phyloP scores from a whole-genome alignment of 23 red algal genomes.

The Gracilaria caudata region DNA sequence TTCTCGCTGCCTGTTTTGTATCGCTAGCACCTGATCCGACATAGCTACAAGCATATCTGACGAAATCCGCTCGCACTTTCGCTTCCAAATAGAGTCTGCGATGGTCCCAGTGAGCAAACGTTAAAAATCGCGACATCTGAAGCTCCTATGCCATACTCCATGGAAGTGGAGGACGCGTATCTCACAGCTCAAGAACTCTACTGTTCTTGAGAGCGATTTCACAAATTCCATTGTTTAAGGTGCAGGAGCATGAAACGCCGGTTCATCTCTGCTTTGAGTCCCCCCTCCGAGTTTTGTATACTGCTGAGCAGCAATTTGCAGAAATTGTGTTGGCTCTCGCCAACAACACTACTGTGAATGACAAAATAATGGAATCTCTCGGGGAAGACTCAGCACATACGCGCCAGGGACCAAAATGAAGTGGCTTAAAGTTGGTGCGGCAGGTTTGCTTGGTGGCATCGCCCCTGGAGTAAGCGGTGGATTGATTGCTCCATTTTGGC shows the following conservation, averaged over 20 bases:
- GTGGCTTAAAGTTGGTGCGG: conserved; percentile 71
- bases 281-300: conserved; percentile 54
- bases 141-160: not conserved
- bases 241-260: conserved; percentile 53
- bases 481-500: conserved; percentile 51
- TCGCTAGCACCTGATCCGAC: conserved; percentile 25
- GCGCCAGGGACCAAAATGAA: conserved; percentile 39
- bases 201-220: conserved; percentile 51
- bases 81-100: conserved; percentile 24
- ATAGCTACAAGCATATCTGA: conserved; percentile 48
- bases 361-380: conserved; percentile 41
- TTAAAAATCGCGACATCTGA: conserved; percentile 45
- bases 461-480: conserved; percentile 56
- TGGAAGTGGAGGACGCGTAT: conserved; percentile 31
- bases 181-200: conserved; percentile 38
- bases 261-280: conserved; percentile 28
- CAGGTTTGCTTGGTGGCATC: conserved; percentile 41
- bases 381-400: conserved; percentile 15
- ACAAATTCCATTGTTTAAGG: conserved; percentile 40
- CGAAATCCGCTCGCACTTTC: conserved; percentile 20
- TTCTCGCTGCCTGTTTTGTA: conserved; percentile 48
- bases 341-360: conserved; percentile 19
- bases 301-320: conserved; percentile 45
- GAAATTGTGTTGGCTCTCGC: conserved; percentile 29
- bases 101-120: conserved; percentile 38